These are phyloP conservation scores for Podaxis sp. DNA, from an alignment of 768 basidiomycete species.

Conservation along the genomic window DNA sequence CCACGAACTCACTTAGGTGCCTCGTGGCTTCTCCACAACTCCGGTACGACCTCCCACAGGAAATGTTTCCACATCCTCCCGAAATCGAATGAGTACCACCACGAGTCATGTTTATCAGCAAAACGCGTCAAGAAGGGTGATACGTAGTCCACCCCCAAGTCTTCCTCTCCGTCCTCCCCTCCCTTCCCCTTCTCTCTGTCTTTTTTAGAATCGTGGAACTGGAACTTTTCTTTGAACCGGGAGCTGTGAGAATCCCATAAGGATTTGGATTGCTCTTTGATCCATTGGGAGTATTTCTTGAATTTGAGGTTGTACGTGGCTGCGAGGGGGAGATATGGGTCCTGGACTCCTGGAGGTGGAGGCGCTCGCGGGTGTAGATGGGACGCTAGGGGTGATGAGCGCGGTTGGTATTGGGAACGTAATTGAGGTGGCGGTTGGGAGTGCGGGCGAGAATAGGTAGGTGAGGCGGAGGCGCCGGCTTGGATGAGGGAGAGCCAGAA, in stretches of 20 bases:
- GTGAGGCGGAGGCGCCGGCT: background rate
- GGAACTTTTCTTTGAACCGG: background rate
- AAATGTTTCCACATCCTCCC: slow-evolving; percentile 3
- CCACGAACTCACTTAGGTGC: background rate
- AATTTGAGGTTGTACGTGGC: slow-evolving; percentile 6
- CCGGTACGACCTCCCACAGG: slow-evolving; percentile 5
- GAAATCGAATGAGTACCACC: slow-evolving; percentile 1
- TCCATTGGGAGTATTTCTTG: slow-evolving; percentile 7
- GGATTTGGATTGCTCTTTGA: background rate
- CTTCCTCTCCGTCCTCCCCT: background rate
- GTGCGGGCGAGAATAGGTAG: background rate
- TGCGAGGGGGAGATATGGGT: background rate
- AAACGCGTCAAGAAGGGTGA: slow-evolving; percentile 11
- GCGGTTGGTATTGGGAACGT: background rate
- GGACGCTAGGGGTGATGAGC: background rate
- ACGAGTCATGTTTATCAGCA: background rate
- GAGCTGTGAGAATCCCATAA: background rate
- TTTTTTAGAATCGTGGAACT: too few species aligned
- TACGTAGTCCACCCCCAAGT: background rate
- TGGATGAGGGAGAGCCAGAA: background rate
- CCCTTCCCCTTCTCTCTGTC: too few species aligned
- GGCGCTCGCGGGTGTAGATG: background rate
- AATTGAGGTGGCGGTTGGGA: background rate
- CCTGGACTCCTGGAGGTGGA: background rate
- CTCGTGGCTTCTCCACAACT: background rate